A percentile compares a stretch with the other conserved stretches of the same genome.
Evolutionary conservation across 148 eudicot genomes (phyloP).

Genomic region (Camellia japonica): DNA sequence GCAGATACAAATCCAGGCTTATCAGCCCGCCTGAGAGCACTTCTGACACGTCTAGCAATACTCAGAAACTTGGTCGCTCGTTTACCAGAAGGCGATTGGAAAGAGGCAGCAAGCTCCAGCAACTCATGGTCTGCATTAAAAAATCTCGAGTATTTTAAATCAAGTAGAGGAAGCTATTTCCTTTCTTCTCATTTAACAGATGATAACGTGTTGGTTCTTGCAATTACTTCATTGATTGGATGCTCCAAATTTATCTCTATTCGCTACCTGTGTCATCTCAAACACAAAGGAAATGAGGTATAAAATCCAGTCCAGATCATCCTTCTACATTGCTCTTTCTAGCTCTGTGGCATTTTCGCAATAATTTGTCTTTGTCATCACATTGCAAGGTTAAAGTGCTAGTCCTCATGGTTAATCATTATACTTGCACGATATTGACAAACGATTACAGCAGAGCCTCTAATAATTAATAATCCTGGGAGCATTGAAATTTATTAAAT

Average conservation of each 20-base stretch:
- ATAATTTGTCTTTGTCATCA: not conserved
- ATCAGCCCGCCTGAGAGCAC: slow-evolving; percentile 58
- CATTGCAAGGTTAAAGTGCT: not conserved
- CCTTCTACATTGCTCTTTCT: not conserved
- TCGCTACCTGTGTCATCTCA: not conserved
- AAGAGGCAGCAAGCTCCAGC: slow-evolving; percentile 74
- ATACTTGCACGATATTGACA: not conserved
- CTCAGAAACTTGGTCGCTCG: slow-evolving; percentile 56
- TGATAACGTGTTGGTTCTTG: not conserved
- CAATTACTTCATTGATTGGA: not conserved
- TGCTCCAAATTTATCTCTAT: not conserved
- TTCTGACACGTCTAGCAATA: slow-evolving; percentile 72
- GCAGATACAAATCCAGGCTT: slow-evolving; percentile 86
- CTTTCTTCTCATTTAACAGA: slow-evolving; percentile 4
- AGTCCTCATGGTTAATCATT: not conserved
- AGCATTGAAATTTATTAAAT: not conserved
- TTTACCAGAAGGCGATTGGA: slow-evolving; percentile 65
- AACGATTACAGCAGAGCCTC: not conserved
- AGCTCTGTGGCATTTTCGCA: not conserved
- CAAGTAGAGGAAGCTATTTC: not conserved
- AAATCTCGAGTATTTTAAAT: not conserved
- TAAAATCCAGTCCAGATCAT: not conserved
- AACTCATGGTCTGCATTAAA: slow-evolving; percentile 67
- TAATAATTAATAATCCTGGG: not conserved
- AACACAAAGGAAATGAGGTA: not conserved